Conservation (phyloP, 2,329 filamentous ascomycete genomes). For the Microdochium trichocladiopsis region DNA sequence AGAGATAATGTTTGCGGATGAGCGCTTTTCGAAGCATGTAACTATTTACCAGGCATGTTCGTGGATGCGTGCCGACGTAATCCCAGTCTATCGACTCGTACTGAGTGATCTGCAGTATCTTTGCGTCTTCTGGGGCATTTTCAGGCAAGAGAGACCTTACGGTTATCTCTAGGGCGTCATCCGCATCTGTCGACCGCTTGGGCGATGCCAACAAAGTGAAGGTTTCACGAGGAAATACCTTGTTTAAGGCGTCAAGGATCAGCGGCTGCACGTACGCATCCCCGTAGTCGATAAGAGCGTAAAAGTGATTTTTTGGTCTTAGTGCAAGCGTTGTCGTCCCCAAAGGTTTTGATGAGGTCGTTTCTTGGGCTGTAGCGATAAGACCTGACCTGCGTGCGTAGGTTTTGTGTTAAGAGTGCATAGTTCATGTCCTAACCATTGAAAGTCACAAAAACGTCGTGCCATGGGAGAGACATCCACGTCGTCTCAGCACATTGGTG, state of each 20-base stretch:
- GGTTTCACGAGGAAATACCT: constrained; percentile 45
- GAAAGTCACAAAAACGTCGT: background rate
- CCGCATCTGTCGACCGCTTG: constrained; percentile 13
- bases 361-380: background rate
- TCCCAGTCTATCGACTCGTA: constrained; percentile 89
- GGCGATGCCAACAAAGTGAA: constrained; percentile 48
- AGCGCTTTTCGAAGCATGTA: constrained; percentile 95
- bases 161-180: constrained; percentile 20
- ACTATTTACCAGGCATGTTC: constrained; percentile 68
- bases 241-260: constrained; percentile 64
- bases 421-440: background rate
- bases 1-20: constrained; percentile 92
- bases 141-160: constrained; percentile 29
- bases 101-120: constrained; percentile 69
- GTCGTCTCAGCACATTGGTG: no score
- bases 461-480: background rate
- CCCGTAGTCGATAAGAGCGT: constrained; percentile 76
- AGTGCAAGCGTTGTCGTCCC: constrained; percentile 6
- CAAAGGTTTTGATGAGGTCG: background rate
- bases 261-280: constrained; percentile 86
- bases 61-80: constrained; percentile 55
- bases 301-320: constrained; percentile 35
- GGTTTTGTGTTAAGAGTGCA: background rate
- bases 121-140: constrained; percentile 20
- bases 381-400: background rate